Conservation (phyloP, 164 flowering plant genomes). For the Brasenia schreberi region DNA sequence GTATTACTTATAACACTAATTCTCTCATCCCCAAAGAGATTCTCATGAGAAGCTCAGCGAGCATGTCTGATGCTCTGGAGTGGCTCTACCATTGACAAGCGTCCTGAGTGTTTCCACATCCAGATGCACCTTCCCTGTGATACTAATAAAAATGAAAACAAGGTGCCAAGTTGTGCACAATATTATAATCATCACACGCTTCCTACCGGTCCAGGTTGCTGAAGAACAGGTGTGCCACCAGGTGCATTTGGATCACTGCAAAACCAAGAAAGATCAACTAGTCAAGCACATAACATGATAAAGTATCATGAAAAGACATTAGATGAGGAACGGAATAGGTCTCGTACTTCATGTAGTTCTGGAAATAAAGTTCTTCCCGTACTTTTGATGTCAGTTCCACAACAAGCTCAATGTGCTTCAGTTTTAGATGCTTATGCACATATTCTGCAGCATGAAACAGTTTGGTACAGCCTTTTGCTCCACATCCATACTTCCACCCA, state of each 20-base stretch:
- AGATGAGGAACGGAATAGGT: neutral
- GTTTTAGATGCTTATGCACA: slow-evolving; percentile 90
- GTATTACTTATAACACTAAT: too few species aligned
- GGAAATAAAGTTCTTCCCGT: slow-evolving; percentile 86
- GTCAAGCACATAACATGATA: neutral
- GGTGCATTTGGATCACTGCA: slow-evolving; percentile 94
- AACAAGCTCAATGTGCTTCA: slow-evolving; percentile 83
- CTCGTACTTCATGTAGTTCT: slow-evolving; percentile 90
- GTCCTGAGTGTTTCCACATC: too few species aligned
- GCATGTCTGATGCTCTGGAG: too few species aligned
- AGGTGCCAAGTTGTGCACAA: neutral
- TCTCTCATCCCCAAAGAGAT: too few species aligned
- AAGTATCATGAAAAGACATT: neutral
- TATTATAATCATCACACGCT: neutral
- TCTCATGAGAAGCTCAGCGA: too few species aligned
- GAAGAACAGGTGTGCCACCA: slow-evolving; percentile 93
- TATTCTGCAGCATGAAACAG: slow-evolving; percentile 97
- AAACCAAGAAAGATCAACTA: neutral
- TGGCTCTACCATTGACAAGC: too few species aligned
- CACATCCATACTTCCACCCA: slow-evolving; percentile 99
- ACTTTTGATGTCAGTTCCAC: slow-evolving; percentile 84
- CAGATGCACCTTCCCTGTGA: too few species aligned
- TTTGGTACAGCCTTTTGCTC: slow-evolving; percentile 99
- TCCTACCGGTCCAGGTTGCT: slow-evolving; percentile 58
- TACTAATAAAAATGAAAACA: neutral